phyloP scores from a whole-genome alignment of 179 eudicot genomes.

The Spergularia azorica region DNA sequence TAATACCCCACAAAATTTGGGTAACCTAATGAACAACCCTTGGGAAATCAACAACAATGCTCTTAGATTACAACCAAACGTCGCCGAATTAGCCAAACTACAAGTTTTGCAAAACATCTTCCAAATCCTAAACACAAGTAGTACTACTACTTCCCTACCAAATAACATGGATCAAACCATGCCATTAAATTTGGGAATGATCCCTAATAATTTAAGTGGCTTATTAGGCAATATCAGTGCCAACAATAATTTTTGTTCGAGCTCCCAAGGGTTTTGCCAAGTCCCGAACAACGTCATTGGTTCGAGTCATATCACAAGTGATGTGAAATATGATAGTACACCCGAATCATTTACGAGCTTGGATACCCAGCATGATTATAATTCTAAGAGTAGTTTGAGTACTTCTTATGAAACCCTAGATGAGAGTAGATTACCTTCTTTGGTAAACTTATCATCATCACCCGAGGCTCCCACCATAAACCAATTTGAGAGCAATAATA shows the following conservation, averaged over 20 bases:
- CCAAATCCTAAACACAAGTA: slow-evolving; percentile 45
- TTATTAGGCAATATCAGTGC: not conserved
- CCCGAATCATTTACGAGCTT: slow-evolving; percentile 17
- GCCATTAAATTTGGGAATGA: slow-evolving; percentile 22
- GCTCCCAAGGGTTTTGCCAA: slow-evolving; percentile 25
- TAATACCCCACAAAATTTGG: slow-evolving; percentile 31
- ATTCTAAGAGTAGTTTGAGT: slow-evolving; percentile 21
- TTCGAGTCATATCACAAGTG: slow-evolving; percentile 17
- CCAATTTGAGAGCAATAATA: slow-evolving; percentile 28
- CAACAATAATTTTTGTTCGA: slow-evolving; percentile 15
- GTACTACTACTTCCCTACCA: slow-evolving; percentile 10
- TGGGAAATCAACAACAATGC: slow-evolving; percentile 36
- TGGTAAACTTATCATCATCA: slow-evolving; percentile 27
- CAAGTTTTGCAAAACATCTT: slow-evolving; percentile 53
- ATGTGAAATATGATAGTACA: not conserved
- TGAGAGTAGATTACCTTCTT: slow-evolving; percentile 35
- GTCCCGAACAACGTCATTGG: slow-evolving; percentile 16
- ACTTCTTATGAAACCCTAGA: slow-evolving; percentile 31
- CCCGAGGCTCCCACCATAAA: slow-evolving; percentile 25
- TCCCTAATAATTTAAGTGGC: slow-evolving; percentile 20
- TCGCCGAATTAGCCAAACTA: slow-evolving; percentile 52
- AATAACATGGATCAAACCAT: slow-evolving; percentile 21
- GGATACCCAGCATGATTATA: not conserved
- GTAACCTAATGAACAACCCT: slow-evolving; percentile 36
- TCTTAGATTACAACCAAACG: slow-evolving; percentile 42